Conservation (phyloP, 1,284 basidiomycete species). For the Apiotrichum akiyoshidainum region DNA sequence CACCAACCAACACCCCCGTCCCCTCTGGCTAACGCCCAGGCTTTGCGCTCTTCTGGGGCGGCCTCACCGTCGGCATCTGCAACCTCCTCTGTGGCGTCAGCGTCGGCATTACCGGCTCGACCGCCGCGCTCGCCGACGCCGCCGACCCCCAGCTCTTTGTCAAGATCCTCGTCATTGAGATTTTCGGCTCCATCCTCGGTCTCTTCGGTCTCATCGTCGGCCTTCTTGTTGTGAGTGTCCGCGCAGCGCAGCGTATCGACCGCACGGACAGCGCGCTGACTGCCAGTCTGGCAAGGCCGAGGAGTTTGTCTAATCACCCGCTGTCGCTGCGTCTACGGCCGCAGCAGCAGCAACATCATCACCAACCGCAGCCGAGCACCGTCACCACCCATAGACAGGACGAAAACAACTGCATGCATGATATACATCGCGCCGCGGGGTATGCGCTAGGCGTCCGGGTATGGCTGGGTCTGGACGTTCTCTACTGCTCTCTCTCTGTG, state of each 20-base stretch:
- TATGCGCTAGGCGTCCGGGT: background rate
- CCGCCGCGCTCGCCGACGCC: constrained; percentile 85
- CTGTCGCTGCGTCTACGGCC: background rate
- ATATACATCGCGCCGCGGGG: constrained; percentile 11
- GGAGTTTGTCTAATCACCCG: constrained; percentile 42
- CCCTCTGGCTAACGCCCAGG: constrained; percentile 54
- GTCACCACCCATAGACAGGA: constrained; percentile 16
- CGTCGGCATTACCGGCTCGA: constrained; percentile 87
- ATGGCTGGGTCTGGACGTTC: too few species aligned
- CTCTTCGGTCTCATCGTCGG: constrained; percentile 77
- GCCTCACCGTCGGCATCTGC: constrained; percentile 78
- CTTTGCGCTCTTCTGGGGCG: constrained; percentile 91
- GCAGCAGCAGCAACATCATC: background rate
- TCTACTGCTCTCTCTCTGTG: background rate
- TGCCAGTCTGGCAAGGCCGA: constrained; percentile 51
- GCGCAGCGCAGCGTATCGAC: background rate
- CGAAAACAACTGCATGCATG: constrained; percentile 25
- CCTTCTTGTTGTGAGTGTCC: constrained; percentile 48
- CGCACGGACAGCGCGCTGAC: background rate
- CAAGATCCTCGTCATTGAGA: constrained; percentile 90
- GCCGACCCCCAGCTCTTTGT: constrained; percentile 89
- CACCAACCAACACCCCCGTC: background rate
- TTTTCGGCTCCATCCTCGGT: constrained; percentile 88
- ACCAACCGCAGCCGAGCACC: background rate
- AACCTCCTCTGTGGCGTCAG: constrained; percentile 90